Percentiles rank a stretch among this genome's conserved stretches.
phyloP scores from a whole-genome alignment of 2,329 filamentous ascomycete genomes.

The Beauveria brongniartii region DNA sequence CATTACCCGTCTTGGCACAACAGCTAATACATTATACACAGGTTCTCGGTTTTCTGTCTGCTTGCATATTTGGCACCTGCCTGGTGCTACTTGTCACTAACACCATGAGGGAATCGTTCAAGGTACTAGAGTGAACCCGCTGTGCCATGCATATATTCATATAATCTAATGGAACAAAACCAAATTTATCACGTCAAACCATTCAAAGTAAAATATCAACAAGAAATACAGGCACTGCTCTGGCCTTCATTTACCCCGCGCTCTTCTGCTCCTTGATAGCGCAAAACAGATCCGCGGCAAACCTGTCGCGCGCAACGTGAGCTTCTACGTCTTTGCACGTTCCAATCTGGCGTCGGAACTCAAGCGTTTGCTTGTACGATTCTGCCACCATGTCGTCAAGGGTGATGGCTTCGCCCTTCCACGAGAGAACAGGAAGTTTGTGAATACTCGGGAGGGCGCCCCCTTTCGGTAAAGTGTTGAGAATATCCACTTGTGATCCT shows the following conservation, averaged over 20 bases:
- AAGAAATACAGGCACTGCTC: neutral
- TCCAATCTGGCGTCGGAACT: conserved; percentile 60
- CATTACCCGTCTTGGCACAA: neutral
- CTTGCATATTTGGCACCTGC: conserved; percentile 58
- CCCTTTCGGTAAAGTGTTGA: conserved; percentile 39
- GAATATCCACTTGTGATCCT: conserved; percentile 33
- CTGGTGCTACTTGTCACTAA: conserved; percentile 50
- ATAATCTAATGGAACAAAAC: neutral
- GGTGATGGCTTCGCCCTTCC: conserved; percentile 47
- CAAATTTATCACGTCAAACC: neutral
- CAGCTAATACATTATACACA: conserved; percentile 20
- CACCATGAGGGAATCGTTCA: neutral
- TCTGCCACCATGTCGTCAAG: conserved; percentile 32
- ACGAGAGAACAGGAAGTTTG: conserved; percentile 52
- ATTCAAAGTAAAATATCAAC: neutral
- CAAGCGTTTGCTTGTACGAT: conserved; percentile 43
- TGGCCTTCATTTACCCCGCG: neutral
- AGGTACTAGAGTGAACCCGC: neutral
- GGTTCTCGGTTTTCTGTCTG: conserved; percentile 54
- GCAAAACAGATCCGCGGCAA: conserved; percentile 60
- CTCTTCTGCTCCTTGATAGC: conserved; percentile 24
- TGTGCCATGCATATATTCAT: neutral
- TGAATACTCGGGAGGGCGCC: conserved; percentile 36
- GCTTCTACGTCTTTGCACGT: conserved; percentile 43
- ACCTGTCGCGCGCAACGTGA: conserved; percentile 22